Evolutionary conservation across 176 grass and related monocot species (phyloP).

Genomic region (Microstegium vimineum): DNA sequence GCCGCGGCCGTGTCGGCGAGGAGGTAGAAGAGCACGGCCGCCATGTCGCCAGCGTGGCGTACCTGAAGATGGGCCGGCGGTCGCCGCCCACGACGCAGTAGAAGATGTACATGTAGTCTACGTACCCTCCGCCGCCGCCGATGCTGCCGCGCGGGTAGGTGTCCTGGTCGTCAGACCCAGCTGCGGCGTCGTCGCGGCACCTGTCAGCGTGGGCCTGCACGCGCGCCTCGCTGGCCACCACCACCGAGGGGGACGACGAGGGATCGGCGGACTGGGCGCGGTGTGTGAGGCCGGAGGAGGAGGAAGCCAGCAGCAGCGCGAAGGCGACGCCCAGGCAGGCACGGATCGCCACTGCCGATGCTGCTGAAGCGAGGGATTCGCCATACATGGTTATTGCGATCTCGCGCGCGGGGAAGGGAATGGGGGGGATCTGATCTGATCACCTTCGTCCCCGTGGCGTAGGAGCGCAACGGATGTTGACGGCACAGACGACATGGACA

Average conservation of each 20-base stretch:
- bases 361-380: background rate
- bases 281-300: background rate
- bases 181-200: background rate
- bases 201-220: background rate
- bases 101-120: slow-evolving; percentile 63
- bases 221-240: background rate
- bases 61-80: slow-evolving; percentile 21
- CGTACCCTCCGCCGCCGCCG: slow-evolving; percentile 46
- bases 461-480: background rate
- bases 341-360: background rate
- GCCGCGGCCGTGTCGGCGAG: slow-evolving; percentile 65
- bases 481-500: background rate
- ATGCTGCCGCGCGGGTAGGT: slow-evolving; percentile 31
- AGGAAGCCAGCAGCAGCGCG: slow-evolving; percentile 26
- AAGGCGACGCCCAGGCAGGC: slow-evolving; percentile 15
- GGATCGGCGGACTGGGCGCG: background rate
- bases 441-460: no score
- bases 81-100: slow-evolving; percentile 39
- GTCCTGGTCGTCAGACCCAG: background rate
- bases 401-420: background rate
- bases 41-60: slow-evolving; percentile 38
- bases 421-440: background rate
- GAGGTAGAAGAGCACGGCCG: slow-evolving; percentile 67
- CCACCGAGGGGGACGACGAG: background rate
- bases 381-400: slow-evolving; percentile 15